Evolutionary conservation across 179 eudicot genomes (phyloP), one percentile per base, ranked within the genome.

Genomic region (Silene coronaria): DNA sequence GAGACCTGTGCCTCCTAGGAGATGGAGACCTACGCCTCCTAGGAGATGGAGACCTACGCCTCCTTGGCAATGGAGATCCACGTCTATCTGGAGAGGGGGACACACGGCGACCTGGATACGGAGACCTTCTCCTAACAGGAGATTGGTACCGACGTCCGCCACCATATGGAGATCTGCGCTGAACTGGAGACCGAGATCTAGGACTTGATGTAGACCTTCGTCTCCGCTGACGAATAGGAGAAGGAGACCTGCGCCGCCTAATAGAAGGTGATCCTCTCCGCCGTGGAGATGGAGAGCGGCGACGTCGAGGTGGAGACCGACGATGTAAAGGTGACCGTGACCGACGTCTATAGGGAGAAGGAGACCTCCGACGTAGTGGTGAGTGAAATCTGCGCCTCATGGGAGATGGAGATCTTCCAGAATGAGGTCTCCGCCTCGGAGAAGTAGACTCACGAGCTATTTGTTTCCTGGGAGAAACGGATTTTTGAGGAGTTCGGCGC

Each of bases 331-430:
- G 84, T 9, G 84, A 81, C 17, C 65, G 75, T 6, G 78, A 89
- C 76, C 88, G 82, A 16, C 85, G 83, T 2, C 85, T 76, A 1
- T 70, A 26, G 5, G 96, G 86, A 62, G 86, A 81, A 30, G 82
- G 82, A 19, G 87, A 85, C 32, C 82, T 22, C 22, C 86, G 88
- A 45, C 88, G 82, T 21, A 51, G 4, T 45, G 96, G 91, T 30
- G 97, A 88, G 16, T 80, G 80, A 53, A 88, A 81, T 60, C 89
- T 68, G 17, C 80, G 82, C 78, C 80, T 82, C 53, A 63, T 8
- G n/a, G 94, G 94, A 53, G 94, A 82, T 0, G 85, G 90, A n/a
- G 88, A 85, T 73, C 86, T 81, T 27, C 87, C 77, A 46, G 76
- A 66, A 8, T 80, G 83, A 61, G 89, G 83, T 53, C 88, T 81